Evolutionary conservation across 176 grass and related monocot genomes (phyloP).

Genomic region (Rhynchospora tenuis): DNA sequence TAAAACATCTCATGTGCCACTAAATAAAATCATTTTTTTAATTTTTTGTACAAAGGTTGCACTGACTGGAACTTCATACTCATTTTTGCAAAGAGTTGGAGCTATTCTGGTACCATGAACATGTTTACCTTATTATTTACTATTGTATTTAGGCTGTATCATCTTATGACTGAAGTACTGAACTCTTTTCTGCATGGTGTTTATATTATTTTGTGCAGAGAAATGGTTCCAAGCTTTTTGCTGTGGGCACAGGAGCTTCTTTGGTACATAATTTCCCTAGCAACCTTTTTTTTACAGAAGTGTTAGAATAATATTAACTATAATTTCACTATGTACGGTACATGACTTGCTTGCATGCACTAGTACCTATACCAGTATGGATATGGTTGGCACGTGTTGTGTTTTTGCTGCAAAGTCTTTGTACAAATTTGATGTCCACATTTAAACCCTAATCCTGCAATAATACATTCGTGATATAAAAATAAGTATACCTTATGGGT

Average conservation of each 20-base stretch:
- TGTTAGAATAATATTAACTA: not conserved
- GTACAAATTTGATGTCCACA: not conserved
- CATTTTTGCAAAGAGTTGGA: slow-evolving; percentile 79
- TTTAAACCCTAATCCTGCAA: not conserved
- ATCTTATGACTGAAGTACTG: not conserved
- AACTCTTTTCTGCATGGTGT: not conserved
- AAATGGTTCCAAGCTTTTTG: slow-evolving; percentile 76
- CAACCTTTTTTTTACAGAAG: not conserved
- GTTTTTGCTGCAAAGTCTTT: not conserved
- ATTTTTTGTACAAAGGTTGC: slow-evolving; percentile 46
- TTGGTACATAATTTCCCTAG: slow-evolving; percentile 55
- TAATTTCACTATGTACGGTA: not conserved
- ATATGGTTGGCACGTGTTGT: not conserved
- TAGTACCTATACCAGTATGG: not conserved
- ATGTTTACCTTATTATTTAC: not conserved
- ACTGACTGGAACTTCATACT: slow-evolving; percentile 70
- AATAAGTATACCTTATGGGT: not conserved
- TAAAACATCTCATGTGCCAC: not conserved
- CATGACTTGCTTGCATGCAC: not conserved
- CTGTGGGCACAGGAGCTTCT: slow-evolving; percentile 74
- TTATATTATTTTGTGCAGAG: slow-evolving; percentile 49
- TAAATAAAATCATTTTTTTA: not conserved
- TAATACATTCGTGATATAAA: not conserved
- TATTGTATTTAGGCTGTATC: not conserved
- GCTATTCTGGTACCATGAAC: slow-evolving; percentile 67